Evolutionary conservation across 139 green algal species (phyloP), one percentile per base, ranked within the genome.

Genomic region (Pleodorina starrii): DNA sequence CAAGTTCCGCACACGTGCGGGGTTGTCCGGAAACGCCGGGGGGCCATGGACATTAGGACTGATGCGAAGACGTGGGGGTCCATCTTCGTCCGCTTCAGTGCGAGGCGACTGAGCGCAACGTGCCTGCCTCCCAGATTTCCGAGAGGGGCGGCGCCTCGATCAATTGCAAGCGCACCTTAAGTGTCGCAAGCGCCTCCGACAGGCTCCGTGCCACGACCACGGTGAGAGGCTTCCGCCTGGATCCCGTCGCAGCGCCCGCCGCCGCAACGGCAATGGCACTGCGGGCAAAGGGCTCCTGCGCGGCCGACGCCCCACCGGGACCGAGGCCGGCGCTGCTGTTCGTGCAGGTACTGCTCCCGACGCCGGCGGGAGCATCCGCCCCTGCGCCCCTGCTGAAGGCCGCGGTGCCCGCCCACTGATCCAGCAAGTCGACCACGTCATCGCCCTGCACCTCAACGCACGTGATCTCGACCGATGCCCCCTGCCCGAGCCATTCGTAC

Each of bases 401-500:
- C 12, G 38, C n/a, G 17, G 76, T 5, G 50, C 38, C 38, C 1
- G 32, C 1, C 35, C 76, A 40, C 3, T 7, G 27, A 27, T 88
- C 66, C 46, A 88, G 44, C 16, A 88, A 44, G 66, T 88, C 82
- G 0, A 40, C 44, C 19, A 79, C 60, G 5, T 88, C 82, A 51
- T 88, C 82, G 23, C 82, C 82, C n/a, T 88, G 82, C 66, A 88
- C 66, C 82, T 88, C 82, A 32, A 88, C 82, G n/a, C 44, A 68
- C 10, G 82, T 88, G 35, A 88, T 50, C 68, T 88, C 82, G 5
- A 88, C 11, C 0, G 82, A 43, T 6, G 82, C 44, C 2, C 12
- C n/a, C 25, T 32, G 44, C n/a, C 63, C 82, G 4, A 88, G 44
- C 63, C 35, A 57, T 27, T 69, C 82, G 10, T 71, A 88, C 32